Base-by-base conservation (phyloP, 768 basidiomycete species). In the Crassisporium funariophilum region DNA sequence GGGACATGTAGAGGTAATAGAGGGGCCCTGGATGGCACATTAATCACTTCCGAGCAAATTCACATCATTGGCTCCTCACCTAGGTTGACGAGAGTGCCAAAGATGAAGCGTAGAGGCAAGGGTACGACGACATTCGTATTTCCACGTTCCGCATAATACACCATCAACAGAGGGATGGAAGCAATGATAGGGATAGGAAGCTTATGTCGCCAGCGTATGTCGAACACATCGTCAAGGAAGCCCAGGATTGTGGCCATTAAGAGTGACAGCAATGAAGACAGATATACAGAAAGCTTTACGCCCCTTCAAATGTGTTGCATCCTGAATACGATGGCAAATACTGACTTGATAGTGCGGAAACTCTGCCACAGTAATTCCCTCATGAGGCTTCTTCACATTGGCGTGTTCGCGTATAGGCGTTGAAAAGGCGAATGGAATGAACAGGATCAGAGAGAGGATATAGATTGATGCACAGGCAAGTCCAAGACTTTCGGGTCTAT, bases 201-300 rank as follows among this genome's bases (percentile, higher is more conserved):
- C 65, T 99, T 99, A 69, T 98, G 93, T 47, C 97, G 72, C 97
- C 97, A 99, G 13, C 97, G 84, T 55, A 99, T 98, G 64, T 99
- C 97, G 56, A 98, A 99, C 4, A 98, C 80, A 66, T 99, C 97
- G 59, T 99, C 97, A 35, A 98, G 74, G 63, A 99, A 95, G 23
- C 97, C 97, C 6, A 99, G 82, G 50, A 98, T 76, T 0, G 94
- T 95, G 0, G 97, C 95, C 34, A 91, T 91, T 24, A 98, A 71
- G 27, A 99, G 75, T 0, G 91, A 94, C n/a, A 99, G 77, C 5
- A 99, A 61, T 7, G 92, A 91, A 0, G 97, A 95, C 35, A 99
- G 76, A 68, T 97, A 99, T 5, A 95, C 83, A 1, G 95, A 83
- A 48, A 98, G 76, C 90, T 98, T 35, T 8, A 25, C n/a, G n/a